Evolutionary conservation across 23 red algal species (phyloP).

Genomic region (Gracilaria domingensis): DNA sequence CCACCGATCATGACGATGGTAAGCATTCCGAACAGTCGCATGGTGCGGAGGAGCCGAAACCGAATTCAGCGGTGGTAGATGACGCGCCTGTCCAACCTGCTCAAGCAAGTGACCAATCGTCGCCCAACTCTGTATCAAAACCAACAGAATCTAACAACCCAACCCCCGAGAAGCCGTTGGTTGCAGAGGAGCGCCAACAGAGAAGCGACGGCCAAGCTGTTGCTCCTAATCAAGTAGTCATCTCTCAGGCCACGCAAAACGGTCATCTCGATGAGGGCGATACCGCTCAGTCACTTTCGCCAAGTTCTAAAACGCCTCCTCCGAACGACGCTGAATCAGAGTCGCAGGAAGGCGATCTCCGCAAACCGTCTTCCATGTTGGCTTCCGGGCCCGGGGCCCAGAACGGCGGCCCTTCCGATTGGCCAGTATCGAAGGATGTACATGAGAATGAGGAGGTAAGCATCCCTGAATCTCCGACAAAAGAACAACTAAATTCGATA

Average conservation of each 20-base stretch:
- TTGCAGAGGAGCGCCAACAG: no score
- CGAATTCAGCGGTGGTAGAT: not conserved
- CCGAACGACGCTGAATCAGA: not conserved
- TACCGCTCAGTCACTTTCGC: not conserved
- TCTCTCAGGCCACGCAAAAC: not conserved
- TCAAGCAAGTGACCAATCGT: not conserved
- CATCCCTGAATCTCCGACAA: not conserved
- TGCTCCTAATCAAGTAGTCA: not conserved
- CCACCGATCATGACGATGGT: not conserved
- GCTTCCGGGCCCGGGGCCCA: not conserved
- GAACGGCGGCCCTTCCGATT: not conserved
- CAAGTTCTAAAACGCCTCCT: not conserved
- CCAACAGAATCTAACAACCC: not conserved
- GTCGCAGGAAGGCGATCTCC: not conserved
- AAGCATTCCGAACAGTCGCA: not conserved
- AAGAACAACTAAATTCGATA: not conserved
- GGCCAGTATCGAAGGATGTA: not conserved
- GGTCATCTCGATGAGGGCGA: constrained; percentile 16
- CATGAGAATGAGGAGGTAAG: not conserved
- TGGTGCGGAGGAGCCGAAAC: not conserved
- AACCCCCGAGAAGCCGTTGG: not conserved
- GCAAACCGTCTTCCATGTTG: not conserved
- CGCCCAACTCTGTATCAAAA: not conserved
- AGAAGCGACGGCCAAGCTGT: not conserved
- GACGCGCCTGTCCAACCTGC: not conserved